Percentiles rank a stretch among this genome's conserved stretches.
Conservation (phyloP, 2,329 filamentous ascomycete genomes). For the Cladosporium sp. region DNA sequence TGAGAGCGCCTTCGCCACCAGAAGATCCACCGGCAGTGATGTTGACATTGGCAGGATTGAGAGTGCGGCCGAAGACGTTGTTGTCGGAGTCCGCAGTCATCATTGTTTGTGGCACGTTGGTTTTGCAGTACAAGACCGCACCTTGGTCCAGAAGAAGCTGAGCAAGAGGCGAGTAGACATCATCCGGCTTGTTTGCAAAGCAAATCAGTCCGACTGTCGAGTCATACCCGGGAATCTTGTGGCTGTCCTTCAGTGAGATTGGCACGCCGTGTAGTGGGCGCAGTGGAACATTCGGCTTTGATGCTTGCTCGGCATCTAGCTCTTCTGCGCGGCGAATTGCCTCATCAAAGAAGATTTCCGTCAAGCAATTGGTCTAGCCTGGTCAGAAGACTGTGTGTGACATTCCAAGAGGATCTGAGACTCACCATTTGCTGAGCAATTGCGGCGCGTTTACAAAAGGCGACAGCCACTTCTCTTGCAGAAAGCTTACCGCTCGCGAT, state of each 20-base stretch:
- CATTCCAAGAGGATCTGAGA: neutral
- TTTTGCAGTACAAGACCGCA: slow-evolving; percentile 55
- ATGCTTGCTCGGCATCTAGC: slow-evolving; percentile 41
- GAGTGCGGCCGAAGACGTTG: slow-evolving; percentile 49
- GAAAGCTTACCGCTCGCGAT: slow-evolving; percentile 30
- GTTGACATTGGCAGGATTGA: slow-evolving; percentile 50
- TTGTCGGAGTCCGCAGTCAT: slow-evolving; percentile 56
- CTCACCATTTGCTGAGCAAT: slow-evolving; percentile 45
- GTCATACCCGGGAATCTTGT: slow-evolving; percentile 20
- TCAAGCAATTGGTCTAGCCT: slow-evolving; percentile 43
- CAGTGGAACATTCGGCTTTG: slow-evolving; percentile 36
- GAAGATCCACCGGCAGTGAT: slow-evolving; percentile 55
- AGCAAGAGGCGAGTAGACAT: slow-evolving; percentile 37
- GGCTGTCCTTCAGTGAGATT: slow-evolving; percentile 34
- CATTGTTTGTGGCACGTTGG: slow-evolving; percentile 57
- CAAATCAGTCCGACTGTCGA: slow-evolving; percentile 20
- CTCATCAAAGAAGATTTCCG: slow-evolving; percentile 40
- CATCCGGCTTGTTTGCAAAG: slow-evolving; percentile 45
- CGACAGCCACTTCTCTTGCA: slow-evolving; percentile 24
- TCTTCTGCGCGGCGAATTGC: slow-evolving; percentile 41
- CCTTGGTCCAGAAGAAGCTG: slow-evolving; percentile 45
- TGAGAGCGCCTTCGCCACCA: slow-evolving; percentile 55
- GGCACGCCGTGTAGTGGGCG: slow-evolving; percentile 45
- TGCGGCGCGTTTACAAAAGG: slow-evolving; percentile 50
- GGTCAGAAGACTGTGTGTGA: neutral